Conservation (phyloP, 192 early-diverging fungal species). For the Coemansia sp. region DNA sequence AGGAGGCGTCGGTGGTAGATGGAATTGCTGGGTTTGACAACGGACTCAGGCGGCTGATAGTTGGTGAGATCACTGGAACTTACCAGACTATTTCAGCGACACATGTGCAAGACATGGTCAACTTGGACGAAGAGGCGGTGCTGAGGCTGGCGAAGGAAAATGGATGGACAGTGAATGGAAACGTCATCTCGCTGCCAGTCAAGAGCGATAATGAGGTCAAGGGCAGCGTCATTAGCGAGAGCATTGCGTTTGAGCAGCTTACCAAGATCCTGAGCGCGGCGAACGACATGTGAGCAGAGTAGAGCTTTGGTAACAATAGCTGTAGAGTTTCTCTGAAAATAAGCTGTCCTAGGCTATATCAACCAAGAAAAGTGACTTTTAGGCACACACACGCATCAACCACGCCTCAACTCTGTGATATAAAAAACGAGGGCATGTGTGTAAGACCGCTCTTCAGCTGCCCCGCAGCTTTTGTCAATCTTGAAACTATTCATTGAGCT, state of each 20-base stretch:
- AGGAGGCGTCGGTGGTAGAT: constrained; percentile 54
- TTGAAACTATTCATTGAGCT: not conserved
- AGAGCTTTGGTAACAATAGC: no score
- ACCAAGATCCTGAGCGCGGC: constrained; percentile 51
- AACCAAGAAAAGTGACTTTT: no score
- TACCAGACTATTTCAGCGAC: constrained; percentile 72
- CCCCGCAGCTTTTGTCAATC: no score
- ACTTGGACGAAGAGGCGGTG: constrained; percentile 64
- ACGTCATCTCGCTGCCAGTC: constrained; percentile 64
- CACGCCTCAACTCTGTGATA: no score
- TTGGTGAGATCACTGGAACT: constrained; percentile 68
- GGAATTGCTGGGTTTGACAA: constrained; percentile 69
- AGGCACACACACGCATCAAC: not conserved
- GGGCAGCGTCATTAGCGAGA: constrained; percentile 80
- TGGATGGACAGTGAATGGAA: constrained; percentile 61
- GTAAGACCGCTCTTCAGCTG: no score
- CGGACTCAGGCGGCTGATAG: constrained; percentile 69
- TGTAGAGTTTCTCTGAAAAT: no score
- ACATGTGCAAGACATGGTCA: constrained; percentile 61
- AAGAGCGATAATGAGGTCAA: constrained; percentile 83
- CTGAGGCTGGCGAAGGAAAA: constrained; percentile 55
- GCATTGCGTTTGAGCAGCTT: constrained; percentile 73
- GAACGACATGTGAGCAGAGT: constrained; percentile 24
- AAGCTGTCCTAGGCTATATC: no score
- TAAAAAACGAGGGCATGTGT: no score